Evolutionary conservation across 306 rosid genomes (phyloP), one percentile per base, ranked within the genome.

Genomic region (Vachellia collinsii): DNA sequence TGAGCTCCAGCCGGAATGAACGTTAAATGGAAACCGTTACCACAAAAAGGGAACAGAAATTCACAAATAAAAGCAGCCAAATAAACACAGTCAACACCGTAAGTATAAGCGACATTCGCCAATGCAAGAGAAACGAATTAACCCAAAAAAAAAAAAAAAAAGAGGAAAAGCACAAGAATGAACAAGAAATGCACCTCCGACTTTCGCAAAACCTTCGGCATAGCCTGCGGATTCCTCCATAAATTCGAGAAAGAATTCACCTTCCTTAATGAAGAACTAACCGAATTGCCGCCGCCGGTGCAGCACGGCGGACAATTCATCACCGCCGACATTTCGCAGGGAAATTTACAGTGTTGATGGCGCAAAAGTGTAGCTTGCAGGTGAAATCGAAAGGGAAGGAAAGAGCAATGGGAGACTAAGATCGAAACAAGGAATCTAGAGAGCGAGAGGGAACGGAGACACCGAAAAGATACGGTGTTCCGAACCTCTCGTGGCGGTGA

Each of bases 281-380:
- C 76, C 16, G 53, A 80, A 74, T 2, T 29, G 34, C 65, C 56
- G 44, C 86, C 88, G 54, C 73, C 82, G 67, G 59, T 70, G 79
- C 81, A 81, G 83, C 87, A 81, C 10, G 90, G 75, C 43, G 85
- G 22, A 23, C 85, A 90, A 79, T 88, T 87, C 80, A 93, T 82
- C 65, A 87, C 69, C 20, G 78, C 78, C 80, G 93, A 77, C 98
- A 94, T 91, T 81, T 62, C 41, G 11, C 5, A 20, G 38, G 59
- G 36, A 50, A 67, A 19, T 7, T 16, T 2, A 54, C n/a, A 9
- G 23, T 34, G 4, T 29, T 6, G 71, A 17, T 14, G 73, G 16
- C 36, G 17, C 65, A 11, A 51, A 23, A 14, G 36, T 70, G 22
- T 50, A 8, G 64, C 11, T 73, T 19, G 23, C 29, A 62, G 12